Evolutionary conservation across 2,329 filamentous ascomycete genomes (phyloP).

Genomic region (Chaetomium sp.): DNA sequence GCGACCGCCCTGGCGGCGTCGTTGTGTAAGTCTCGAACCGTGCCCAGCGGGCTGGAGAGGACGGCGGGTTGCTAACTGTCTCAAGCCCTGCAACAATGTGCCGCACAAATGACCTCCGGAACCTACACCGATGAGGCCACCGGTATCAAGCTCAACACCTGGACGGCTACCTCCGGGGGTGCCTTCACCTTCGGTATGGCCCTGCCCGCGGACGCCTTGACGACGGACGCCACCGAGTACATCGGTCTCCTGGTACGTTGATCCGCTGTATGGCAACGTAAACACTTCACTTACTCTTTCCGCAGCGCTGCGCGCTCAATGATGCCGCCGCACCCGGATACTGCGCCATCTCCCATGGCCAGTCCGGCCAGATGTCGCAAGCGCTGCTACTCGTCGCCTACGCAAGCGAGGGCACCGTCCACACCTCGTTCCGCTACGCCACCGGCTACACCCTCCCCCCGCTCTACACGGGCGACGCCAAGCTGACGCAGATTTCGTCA

Average conservation of each 20-base stretch:
- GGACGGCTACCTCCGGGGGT: slow-evolving; percentile 19
- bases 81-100: slow-evolving; percentile 32
- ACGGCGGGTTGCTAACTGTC: slow-evolving; percentile 2
- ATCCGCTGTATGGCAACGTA: background rate
- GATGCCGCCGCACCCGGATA: slow-evolving; percentile 54
- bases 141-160: slow-evolving; percentile 35
- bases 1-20: slow-evolving; percentile 33
- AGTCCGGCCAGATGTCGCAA: slow-evolving; percentile 56
- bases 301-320: slow-evolving; percentile 50
- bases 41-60: too few species aligned
- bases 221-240: slow-evolving; percentile 55
- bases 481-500: slow-evolving; percentile 61
- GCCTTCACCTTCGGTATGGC: slow-evolving; percentile 53
- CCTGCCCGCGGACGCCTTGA: slow-evolving; percentile 52
- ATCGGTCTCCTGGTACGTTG: slow-evolving; percentile 55
- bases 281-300: slow-evolving; percentile 13
- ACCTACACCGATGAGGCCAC: slow-evolving; percentile 32
- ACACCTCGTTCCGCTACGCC: slow-evolving; percentile 60
- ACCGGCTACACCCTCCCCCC: slow-evolving; percentile 61
- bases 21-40: slow-evolving; percentile 30
- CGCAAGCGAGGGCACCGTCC: slow-evolving; percentile 54
- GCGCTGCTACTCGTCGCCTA: slow-evolving; percentile 61
- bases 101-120: slow-evolving; percentile 30
- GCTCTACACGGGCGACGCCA: slow-evolving; percentile 63
- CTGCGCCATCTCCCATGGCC: slow-evolving; percentile 58